phyloP scores from a whole-genome alignment of 371 early-diverging fungal genomes.

The Capniomyces stellatus region DNA sequence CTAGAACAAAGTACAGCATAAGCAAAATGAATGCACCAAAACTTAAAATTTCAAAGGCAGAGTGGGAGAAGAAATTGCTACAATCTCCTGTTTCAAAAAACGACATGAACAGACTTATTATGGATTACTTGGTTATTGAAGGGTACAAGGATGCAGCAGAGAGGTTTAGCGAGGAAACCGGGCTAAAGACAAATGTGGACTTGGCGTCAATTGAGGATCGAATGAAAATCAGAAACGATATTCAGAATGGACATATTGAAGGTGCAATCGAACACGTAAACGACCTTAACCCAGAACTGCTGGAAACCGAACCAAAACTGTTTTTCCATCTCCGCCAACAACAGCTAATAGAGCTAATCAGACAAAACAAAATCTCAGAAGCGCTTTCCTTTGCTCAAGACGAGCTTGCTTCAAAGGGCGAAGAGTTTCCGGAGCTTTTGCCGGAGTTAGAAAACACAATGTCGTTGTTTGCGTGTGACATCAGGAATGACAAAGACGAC shows the following conservation, averaged over 20 bases:
- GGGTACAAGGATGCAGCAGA: constrained; percentile 96
- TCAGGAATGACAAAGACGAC: background rate
- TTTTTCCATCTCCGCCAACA: constrained; percentile 93
- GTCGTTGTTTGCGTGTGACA: constrained; percentile 83
- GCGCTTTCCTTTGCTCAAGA: constrained; percentile 93
- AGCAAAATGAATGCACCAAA: background rate
- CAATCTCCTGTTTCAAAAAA: background rate
- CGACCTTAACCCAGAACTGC: constrained; percentile 90
- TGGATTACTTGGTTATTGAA: constrained; percentile 95
- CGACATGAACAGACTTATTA: constrained; percentile 82
- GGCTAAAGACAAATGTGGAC: constrained; percentile 56
- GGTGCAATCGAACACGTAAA: constrained; percentile 89
- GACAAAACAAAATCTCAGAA: constrained; percentile 50
- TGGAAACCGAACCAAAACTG: constrained; percentile 85
- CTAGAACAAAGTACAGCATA: too few relatives aligned
- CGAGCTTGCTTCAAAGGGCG: constrained; percentile 88
- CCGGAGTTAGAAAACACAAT: constrained; percentile 87
- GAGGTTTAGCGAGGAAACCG: constrained; percentile 74
- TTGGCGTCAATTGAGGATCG: constrained; percentile 79
- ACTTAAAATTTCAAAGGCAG: background rate
- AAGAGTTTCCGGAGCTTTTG: constrained; percentile 84
- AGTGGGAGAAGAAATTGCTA: background rate
- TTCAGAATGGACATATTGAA: constrained; percentile 76
- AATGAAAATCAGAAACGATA: constrained; percentile 79
- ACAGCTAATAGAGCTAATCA: constrained; percentile 82